Base-by-base conservation (phyloP, 768 basidiomycete species). In the Russula ochroleuca region DNA sequence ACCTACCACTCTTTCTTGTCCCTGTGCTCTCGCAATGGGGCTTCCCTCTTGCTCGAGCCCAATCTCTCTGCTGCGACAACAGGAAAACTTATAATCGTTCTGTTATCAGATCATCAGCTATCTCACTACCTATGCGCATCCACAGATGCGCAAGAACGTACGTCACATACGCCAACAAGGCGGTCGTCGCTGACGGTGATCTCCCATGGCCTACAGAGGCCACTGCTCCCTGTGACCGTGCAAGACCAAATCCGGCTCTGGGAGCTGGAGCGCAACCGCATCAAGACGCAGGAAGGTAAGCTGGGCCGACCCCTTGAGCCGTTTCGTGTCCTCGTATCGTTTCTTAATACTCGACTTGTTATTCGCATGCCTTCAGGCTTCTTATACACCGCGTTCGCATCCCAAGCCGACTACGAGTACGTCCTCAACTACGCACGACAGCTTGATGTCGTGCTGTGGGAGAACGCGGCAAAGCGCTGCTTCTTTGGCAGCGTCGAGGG, bases 191-290 rank as follows among this genome's bases (percentile, higher is more conserved):
- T 51, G 35, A 57, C 25, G n/a, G 52, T 10, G 35, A 49, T 15
- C 25, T 17, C 43, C 49, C 10, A n/a, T 53, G 48, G 62, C 43
- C 61, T 70, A 65, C 72, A 95, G 92, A 92, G 92, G 72, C 95
- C 95, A 10, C 78, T 98, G 15, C 79, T 99, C 25, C 96, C 97
- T 33, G 94, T 97, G 49, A 98, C 97, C 0, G 96, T 99, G 0
- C 94, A 97, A 72, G 96, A 99, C 76, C 96, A 98, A 75, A 91
- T 99, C 65, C 86, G 96, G 62, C 80, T 98, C 19, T 99, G 97
- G 94, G 95, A 99, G 75, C 80, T 95, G 49, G 97, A 98, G 77
- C 84, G 89, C 75, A 94, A 97, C 73, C 84, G 97, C 58, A 79
- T 98, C 11, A 88, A 90, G 70, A 87, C 90, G 47, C 80, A 86